These are phyloP conservation scores for Pythium guiyangense DNA, from an alignment of 352 stramenopile species.

Conservation along the genomic window DNA sequence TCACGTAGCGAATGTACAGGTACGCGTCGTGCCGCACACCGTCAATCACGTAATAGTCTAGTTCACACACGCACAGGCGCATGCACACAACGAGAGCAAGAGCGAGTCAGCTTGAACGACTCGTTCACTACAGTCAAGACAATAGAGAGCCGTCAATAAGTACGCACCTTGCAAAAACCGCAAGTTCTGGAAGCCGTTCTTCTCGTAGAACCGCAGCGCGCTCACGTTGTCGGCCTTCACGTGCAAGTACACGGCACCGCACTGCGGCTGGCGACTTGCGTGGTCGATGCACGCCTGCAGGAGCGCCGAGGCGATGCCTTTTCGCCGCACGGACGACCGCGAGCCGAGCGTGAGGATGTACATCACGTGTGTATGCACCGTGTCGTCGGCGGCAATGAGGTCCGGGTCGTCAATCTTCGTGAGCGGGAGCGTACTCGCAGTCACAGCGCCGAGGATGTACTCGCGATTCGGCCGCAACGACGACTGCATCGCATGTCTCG, in stretches of 20 bases:
- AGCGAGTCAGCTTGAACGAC: not conserved
- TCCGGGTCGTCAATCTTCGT: conserved; percentile 60
- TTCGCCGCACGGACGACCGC: conserved; percentile 71
- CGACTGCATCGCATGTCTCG: conserved; percentile 1
- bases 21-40: conserved; percentile 76
- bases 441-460: conserved; percentile 87
- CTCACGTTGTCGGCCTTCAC: conserved; percentile 95
- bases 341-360: conserved; percentile 97
- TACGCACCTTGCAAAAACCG: conserved; percentile 86
- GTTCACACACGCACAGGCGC: conserved; percentile 2
- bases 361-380: conserved; percentile 85
- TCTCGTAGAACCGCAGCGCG: conserved; percentile 96
- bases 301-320: conserved; percentile 89
- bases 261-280: conserved; percentile 66
- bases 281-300: conserved; percentile 88
- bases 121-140: not conserved
- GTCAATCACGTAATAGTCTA: conserved; percentile 88
- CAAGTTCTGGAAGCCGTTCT: conserved; percentile 92
- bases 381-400: conserved; percentile 46
- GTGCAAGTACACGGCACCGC: conserved; percentile 94
- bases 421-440: conserved; percentile 84
- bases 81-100: too few species aligned
- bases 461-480: conserved; percentile 5
- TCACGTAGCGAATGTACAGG: conserved; percentile 85
- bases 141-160: not conserved